Base-by-base conservation (phyloP, 164 flowering plant genomes). In the Magnolia changhungtana region DNA sequence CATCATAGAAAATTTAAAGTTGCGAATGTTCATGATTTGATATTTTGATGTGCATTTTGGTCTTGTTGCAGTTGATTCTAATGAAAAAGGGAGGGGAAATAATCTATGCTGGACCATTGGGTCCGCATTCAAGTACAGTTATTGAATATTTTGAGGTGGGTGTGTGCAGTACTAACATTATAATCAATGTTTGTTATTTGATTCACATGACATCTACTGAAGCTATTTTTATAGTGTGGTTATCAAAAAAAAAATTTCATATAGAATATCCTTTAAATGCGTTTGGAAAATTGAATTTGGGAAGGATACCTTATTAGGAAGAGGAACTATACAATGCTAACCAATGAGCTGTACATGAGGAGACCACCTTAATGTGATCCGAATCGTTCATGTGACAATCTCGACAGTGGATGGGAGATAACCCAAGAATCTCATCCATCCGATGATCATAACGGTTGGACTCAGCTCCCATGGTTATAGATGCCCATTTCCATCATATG, bases 61-160 rank as follows among this genome's bases (percentile, higher is more conserved):
- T 6, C 24, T 19, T 64, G 67, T 64, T 10, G 7, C 9, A 91
- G 93, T 45, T 90, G 76, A 71, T 91, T 78, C 77, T 90, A 49
- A 50, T 91, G 84, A 91, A 87, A 82, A 71, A 70, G 31, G 95
- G 93, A n/a, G 95, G 95, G 7, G 80, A 68, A 21, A 69, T 88
- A n/a, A 88, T 88, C 70, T 91, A 87, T 77, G 84, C 82, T 59
- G 95, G 95, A 80, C 83, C 87, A 8, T 37, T 91, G 59, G 95
- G 95, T 67, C 85, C 70, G 59, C 81, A 87, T 75, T 91, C 93
- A 64, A 75, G 82, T 51, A 76, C 52, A 23, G 80, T 89, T 21
- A 89, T 90, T 37, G 86, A 90, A 70, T 90, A 90, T 78, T 89
- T 90, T 79, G 88, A 90, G 91, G 95, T 88, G 63, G 10, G 63